Conservation (phyloP, 2,329 filamentous ascomycete species). For the Diaporthe nobilis region DNA sequence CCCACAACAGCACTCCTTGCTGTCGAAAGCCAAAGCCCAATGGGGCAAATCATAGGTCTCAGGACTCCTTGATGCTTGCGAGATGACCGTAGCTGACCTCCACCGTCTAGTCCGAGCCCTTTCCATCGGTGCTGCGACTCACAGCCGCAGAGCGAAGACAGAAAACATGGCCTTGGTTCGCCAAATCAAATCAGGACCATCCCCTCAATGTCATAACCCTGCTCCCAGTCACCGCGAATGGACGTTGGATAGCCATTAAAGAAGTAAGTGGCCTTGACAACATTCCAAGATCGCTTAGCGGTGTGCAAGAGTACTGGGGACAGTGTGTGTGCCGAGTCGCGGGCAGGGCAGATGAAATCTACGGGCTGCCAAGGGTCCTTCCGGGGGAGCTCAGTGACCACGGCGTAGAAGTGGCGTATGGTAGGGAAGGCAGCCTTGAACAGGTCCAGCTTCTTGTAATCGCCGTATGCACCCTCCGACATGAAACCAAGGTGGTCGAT, state of each 20-base stretch:
- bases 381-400: not conserved
- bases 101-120: not conserved
- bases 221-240: not conserved
- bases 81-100: not conserved
- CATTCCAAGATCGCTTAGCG: not conserved
- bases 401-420: not conserved
- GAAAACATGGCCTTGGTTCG: not conserved
- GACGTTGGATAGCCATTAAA: accelerated
- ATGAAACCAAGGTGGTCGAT: slow-evolving; percentile 2
- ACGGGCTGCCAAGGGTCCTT: not conserved
- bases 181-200: not conserved
- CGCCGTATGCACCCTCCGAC: too few species aligned
- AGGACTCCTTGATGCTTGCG: not conserved
- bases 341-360: not conserved
- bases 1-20: too few species aligned
- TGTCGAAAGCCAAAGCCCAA: not conserved
- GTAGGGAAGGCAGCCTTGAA: not conserved
- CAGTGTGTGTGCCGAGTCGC: not conserved
- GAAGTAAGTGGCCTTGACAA: accelerated
- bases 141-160: too few species aligned
- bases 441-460: accelerated
- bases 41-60: too few species aligned
- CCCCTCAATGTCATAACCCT: not conserved
- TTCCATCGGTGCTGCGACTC: too few species aligned
- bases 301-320: too few species aligned